phyloP scores from a whole-genome alignment of 116 monocot genomes.

The Phalaenopsis hybrid region DNA sequence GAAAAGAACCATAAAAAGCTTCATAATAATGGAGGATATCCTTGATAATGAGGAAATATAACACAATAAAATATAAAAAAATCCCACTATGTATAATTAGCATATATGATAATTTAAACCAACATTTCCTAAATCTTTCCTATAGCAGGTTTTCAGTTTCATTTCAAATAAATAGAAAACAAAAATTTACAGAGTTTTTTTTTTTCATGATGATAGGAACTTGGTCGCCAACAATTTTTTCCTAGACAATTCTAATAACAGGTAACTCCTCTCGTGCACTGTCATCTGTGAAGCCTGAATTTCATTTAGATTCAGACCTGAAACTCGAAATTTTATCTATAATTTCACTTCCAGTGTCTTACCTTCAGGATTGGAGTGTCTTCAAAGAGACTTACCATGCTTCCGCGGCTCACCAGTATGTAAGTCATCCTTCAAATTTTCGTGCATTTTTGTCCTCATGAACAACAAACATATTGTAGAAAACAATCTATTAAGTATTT shows the following conservation, averaged over 20 bases:
- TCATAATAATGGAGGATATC: no score
- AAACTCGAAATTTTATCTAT: neutral
- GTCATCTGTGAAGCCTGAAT: neutral
- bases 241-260: constrained; percentile 47
- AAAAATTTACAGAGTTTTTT: neutral
- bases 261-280: constrained; percentile 18
- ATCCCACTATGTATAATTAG: neutral
- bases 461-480: no score
- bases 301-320: neutral
- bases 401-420: constrained; percentile 61
- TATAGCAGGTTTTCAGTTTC: neutral
- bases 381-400: constrained; percentile 66
- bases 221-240: constrained; percentile 74
- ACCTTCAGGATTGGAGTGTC: constrained; percentile 66
- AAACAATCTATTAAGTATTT: neutral
- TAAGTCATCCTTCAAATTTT: constrained; percentile 17
- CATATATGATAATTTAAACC: neutral
- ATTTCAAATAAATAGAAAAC: neutral
- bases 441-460: neutral
- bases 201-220: constrained; percentile 32
- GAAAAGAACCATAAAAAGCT: no score
- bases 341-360: constrained; percentile 36
- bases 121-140: neutral
- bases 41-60: neutral
- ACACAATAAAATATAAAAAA: neutral